phyloP scores from a whole-genome alignment of 163 green algal genomes.

The Scenedesmus sp. region DNA sequence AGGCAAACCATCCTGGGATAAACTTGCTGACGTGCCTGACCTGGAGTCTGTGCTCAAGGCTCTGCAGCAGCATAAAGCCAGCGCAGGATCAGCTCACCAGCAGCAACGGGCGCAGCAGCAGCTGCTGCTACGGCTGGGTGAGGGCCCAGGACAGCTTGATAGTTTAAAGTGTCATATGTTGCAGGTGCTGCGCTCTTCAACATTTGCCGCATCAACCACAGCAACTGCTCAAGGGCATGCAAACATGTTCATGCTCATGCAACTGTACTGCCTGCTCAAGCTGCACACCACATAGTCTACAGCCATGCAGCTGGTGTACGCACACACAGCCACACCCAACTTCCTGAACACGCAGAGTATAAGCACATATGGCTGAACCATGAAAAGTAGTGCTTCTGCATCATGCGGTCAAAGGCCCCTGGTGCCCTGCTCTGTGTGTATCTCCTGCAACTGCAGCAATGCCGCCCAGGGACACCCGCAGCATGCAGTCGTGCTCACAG shows the following conservation, averaged over 20 bases:
- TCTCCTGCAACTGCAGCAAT: neutral
- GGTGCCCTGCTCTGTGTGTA: neutral
- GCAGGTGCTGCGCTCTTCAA: neutral
- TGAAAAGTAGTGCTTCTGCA: too few species aligned
- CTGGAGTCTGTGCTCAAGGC: neutral
- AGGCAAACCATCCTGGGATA: conserved; percentile 1
- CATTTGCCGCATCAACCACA: neutral
- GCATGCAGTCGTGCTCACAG: conserved; percentile 6
- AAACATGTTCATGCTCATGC: neutral
- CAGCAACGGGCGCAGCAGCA: neutral
- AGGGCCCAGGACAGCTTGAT: neutral
- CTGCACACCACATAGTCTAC: neutral
- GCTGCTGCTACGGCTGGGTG: neutral
- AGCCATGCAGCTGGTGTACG: neutral
- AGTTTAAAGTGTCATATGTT: neutral
- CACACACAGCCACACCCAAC: too few species aligned
- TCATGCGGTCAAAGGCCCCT: neutral
- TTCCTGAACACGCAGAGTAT: neutral
- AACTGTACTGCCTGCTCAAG: neutral
- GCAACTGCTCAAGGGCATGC: too few species aligned
- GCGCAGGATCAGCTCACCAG: neutral
- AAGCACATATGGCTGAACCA: too few species aligned
- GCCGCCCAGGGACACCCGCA: neutral
- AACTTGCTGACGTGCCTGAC: neutral
- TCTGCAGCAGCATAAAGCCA: neutral